Base-by-base conservation (phyloP, 768 basidiomycete species). In the Suillus subaureus region DNA sequence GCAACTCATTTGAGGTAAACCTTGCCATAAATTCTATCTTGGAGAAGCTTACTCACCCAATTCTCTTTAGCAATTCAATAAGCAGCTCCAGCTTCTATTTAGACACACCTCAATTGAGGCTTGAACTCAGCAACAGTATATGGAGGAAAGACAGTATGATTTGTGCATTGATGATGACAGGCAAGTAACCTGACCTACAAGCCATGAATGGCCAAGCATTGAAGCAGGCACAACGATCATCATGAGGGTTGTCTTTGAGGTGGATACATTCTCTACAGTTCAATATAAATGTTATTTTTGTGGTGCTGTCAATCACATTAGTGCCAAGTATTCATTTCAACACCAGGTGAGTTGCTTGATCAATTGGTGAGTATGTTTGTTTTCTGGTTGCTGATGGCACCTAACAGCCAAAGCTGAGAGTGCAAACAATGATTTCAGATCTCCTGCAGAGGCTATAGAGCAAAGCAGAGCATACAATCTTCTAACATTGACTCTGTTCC, bases 341-440 rank as follows among this genome's bases (percentile, higher is more conserved):
- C 75, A 7, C 64, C 70, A 68, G 51, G 72, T 67, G 0, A 65
- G 70, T 42, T 35, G 70, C 37, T 74, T 70, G 15, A 63, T 74
- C 4, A 70, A 75, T 23, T 74, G 73, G 73, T 75, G 16, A 54
- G 72, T 3, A 1, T n/a, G 0, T 39, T 23, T 16, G n/a, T 2
- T 18, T 39, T 39, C 15, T 49, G 64, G 15, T 5, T 11, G 2
- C 0, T 72, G 28, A 64, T 63, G n/a, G 37, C 70, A 0, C 54
- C 31, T 33, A 11, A 13, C 71, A 26, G 56, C 66, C 3, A 66
- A 68, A 49, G 61, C 52, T 70, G 67, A 18, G 66, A 62, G 2
- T 74, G 74, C 52, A 68, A 71, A 66, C 68, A 72, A 13, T 73
- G 75, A 58, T 75, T 75, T 57, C 74, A 70, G 52, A 67, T 75